Evolutionary conservation across 306 rosid genomes (phyloP).

Genomic region (Trifolium repens): DNA sequence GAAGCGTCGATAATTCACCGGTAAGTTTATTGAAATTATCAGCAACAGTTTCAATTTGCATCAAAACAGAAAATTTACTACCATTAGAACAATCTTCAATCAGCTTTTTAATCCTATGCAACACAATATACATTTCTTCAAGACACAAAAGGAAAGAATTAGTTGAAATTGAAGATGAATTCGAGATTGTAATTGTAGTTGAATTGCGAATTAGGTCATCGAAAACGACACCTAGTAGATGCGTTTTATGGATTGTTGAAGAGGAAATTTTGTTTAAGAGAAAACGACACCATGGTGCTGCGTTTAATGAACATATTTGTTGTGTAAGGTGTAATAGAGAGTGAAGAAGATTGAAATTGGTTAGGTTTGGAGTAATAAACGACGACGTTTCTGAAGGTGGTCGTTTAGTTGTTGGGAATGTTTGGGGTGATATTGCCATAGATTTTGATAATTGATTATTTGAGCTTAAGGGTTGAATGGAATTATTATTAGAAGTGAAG

Average conservation of each 20-base stretch:
- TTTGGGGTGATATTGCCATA: constrained; percentile 67
- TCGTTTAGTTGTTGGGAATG: constrained; percentile 62
- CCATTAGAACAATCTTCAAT: constrained; percentile 68
- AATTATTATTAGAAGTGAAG: not conserved
- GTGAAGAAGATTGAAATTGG: constrained; percentile 51
- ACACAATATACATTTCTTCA: constrained; percentile 73
- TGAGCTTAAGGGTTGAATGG: not conserved
- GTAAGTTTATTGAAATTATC: constrained; percentile 67
- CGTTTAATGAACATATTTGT: constrained; percentile 57
- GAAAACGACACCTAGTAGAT: constrained; percentile 60
- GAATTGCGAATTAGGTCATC: constrained; percentile 57
- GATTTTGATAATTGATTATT: not conserved
- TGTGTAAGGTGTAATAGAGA: constrained; percentile 61
- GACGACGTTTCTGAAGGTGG: constrained; percentile 60
- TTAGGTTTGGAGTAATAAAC: constrained; percentile 57
- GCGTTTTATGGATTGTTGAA: constrained; percentile 63
- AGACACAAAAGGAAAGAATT: constrained; percentile 68
- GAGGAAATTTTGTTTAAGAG: constrained; percentile 53
- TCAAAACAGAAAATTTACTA: constrained; percentile 66
- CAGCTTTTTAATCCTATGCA: constrained; percentile 70
- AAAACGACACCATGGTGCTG: constrained; percentile 28
- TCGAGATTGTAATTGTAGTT: not conserved
- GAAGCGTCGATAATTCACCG: constrained; percentile 66
- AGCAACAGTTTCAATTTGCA: constrained; percentile 61
- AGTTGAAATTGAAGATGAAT: not conserved